Conservation (phyloP, 2,329 filamentous ascomycete genomes). For the Seiridium unicorne region DNA sequence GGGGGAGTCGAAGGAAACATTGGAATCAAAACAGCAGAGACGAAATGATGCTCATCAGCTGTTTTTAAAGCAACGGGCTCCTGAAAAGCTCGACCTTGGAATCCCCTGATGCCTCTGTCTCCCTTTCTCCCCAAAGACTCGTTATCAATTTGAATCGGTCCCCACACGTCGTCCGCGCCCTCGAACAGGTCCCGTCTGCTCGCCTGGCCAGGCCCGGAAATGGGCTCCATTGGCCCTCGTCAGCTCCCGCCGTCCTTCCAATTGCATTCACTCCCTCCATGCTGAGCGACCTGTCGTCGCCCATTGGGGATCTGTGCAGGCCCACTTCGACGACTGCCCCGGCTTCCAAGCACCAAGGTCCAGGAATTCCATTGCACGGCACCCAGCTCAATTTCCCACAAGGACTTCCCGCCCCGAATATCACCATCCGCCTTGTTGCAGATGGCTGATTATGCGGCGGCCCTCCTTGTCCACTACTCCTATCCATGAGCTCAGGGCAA, state of each 20-base stretch:
- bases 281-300: conserved; percentile 1
- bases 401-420: conserved; percentile 23
- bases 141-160: neutral
- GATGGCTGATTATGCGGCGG: conserved; percentile 24
- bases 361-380: neutral
- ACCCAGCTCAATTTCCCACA: conserved; percentile 20
- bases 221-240: conserved; percentile 21
- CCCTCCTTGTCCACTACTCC: conserved; percentile 16
- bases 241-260: conserved; percentile 12
- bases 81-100: too few relatives aligned
- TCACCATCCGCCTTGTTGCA: conserved; percentile 23
- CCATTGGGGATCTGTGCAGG: neutral
- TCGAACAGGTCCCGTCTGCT: neutral
- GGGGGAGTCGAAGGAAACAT: conserved; percentile 18
- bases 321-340: conserved; percentile 1
- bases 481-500: conserved; percentile 28
- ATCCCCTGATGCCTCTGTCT: neutral
- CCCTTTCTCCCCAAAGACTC: neutral
- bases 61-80: conserved; percentile 16
- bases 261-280: conserved; percentile 1
- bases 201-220: conserved; percentile 11
- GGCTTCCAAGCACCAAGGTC: neutral
- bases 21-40: conserved; percentile 16
- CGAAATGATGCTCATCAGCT: conserved; percentile 19
- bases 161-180: neutral